Percentiles rank a stretch among this genome's conserved stretches.
phyloP scores from a whole-genome alignment of 805 yeast genomes.

The Saccharomycopsis javanensis region DNA sequence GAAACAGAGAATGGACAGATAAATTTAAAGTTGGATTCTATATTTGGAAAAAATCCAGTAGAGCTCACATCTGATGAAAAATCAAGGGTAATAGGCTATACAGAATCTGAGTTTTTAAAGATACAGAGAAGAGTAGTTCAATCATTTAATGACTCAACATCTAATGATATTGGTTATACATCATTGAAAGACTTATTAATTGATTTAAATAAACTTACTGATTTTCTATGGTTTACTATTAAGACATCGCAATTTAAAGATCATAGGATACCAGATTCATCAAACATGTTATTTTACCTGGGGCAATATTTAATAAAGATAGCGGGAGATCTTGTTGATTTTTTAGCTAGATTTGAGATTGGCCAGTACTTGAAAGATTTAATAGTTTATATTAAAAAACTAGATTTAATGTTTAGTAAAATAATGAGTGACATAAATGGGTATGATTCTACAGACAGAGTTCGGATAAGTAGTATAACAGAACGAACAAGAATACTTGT shows the following conservation, averaged over 20 bases:
- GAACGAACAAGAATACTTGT: conserved; percentile 40
- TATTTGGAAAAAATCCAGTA: background rate
- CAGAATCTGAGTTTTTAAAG: conserved; percentile 43
- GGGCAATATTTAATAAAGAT: conserved; percentile 50
- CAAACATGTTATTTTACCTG: conserved; percentile 40
- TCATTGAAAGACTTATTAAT: conserved; percentile 28
- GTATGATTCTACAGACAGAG: conserved; percentile 35
- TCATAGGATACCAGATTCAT: conserved; percentile 2
- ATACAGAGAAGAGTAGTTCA: conserved; percentile 47
- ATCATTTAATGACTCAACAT: conserved; percentile 27
- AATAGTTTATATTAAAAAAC: conserved; percentile 29
- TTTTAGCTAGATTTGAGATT: conserved; percentile 35
- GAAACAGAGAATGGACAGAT: background rate
- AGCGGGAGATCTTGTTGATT: conserved; percentile 61
- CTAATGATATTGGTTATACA: conserved; percentile 19
- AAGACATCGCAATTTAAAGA: conserved; percentile 15
- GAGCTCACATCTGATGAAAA: conserved; percentile 5
- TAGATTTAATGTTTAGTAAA: conserved; percentile 34
- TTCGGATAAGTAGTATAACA: conserved; percentile 43
- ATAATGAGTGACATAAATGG: conserved; percentile 31
- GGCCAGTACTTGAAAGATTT: conserved; percentile 28
- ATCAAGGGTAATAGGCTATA: conserved; percentile 36
- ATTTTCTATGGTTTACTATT: conserved; percentile 56
- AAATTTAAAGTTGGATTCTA: background rate
- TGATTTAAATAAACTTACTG: conserved; percentile 41